These are phyloP conservation scores for Auricularia sp. DNA, from an alignment of 768 basidiomycete genomes.

Conservation along the genomic window DNA sequence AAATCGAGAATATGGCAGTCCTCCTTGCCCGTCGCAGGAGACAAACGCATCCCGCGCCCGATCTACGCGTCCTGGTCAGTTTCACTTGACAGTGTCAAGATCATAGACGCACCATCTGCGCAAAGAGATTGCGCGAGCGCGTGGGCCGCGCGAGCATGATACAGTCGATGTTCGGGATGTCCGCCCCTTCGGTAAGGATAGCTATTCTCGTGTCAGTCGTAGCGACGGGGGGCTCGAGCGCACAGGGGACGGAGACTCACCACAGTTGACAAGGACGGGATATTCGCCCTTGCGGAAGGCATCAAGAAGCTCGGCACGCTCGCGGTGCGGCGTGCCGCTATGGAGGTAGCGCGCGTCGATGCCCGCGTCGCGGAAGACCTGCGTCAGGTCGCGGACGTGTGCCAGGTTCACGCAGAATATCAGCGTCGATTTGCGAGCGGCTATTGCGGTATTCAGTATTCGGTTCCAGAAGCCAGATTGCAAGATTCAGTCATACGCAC, in stretches of 20 bases:
- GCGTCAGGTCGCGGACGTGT: conserved; percentile 69
- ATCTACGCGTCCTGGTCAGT: conserved; percentile 38
- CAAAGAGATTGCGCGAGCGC: conserved; percentile 76
- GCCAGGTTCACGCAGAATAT: conserved; percentile 84
- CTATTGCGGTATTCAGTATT: conserved; percentile 18
- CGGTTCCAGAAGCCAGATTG: not conserved
- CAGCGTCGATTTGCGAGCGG: conserved; percentile 70
- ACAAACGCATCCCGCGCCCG: conserved; percentile 83
- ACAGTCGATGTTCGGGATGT: conserved; percentile 92
- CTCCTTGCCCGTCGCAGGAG: conserved; percentile 65
- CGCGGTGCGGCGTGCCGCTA: conserved; percentile 49
- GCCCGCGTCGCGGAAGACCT: conserved; percentile 59
- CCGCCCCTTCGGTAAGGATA: conserved; percentile 86
- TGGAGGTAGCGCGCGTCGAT: conserved; percentile 79
- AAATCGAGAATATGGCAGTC: conserved; percentile 90
- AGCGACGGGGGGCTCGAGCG: not conserved
- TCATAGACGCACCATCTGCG: conserved; percentile 66
- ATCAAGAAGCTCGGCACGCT: conserved; percentile 54
- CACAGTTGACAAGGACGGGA: conserved; percentile 86
- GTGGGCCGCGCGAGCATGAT: conserved; percentile 83
- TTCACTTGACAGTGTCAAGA: not conserved
- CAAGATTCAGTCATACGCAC: conserved; percentile 31
- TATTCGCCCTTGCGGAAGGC: conserved; percentile 63
- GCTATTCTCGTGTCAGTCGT: conserved; percentile 30
- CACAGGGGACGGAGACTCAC: conserved; percentile 26